Conservation (phyloP, 495 filamentous ascomycete genomes). For the Aspergillus baeticus region DNA sequence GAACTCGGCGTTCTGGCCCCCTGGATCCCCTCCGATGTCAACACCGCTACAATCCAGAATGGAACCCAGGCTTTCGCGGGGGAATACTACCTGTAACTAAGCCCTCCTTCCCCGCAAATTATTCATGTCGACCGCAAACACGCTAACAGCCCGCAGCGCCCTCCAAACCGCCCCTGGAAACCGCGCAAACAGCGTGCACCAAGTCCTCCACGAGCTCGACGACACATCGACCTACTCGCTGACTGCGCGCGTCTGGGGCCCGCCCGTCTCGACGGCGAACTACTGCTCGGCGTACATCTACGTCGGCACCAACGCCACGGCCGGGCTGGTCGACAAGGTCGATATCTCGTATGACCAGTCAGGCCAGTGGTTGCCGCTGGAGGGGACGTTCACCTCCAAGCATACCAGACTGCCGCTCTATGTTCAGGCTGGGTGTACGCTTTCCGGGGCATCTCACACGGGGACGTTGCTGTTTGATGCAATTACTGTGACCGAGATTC, state of each 20-base stretch:
- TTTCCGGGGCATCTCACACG: background rate
- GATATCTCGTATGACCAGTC: background rate
- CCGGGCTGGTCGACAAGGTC: background rate
- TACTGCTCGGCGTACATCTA: background rate
- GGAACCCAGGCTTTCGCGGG: too few species aligned
- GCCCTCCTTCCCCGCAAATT: too few species aligned
- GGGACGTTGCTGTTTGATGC: conserved; percentile 1
- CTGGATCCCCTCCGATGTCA: too few species aligned
- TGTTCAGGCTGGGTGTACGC: background rate
- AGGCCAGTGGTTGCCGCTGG: background rate
- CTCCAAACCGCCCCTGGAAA: background rate
- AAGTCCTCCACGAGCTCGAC: background rate
- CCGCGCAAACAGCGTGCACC: background rate
- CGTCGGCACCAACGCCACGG: background rate
- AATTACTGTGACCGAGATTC: background rate
- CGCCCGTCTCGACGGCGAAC: background rate
- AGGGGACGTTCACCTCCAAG: background rate
- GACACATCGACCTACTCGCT: background rate
- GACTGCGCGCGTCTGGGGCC: background rate
- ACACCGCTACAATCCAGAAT: too few species aligned
- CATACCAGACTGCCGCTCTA: background rate
- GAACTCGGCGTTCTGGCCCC: too few species aligned
- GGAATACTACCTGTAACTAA: too few species aligned
- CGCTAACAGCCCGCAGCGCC: background rate
- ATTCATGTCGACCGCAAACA: too few species aligned